Evolutionary conservation across 192 early-diverging fungal genomes (phyloP).

Genomic region (Gigaspora rosea): DNA sequence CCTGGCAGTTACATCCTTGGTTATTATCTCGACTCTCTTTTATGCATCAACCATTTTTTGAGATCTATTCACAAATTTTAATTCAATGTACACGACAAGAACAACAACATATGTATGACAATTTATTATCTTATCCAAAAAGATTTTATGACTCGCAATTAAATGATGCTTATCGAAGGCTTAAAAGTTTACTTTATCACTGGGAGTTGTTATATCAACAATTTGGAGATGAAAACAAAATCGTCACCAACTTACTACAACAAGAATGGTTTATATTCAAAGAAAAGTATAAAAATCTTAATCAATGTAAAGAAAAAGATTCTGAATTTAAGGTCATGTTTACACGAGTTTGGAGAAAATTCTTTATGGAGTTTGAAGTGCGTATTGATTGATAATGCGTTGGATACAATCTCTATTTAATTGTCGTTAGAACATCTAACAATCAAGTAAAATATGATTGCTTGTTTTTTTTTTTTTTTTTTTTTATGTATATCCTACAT

Average conservation of each 20-base stretch:
- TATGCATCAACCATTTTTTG: not conserved
- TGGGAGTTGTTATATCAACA: not conserved
- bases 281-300: not conserved
- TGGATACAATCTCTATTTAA: too few species aligned
- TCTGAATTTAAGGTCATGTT: not conserved
- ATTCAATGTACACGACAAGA: not conserved
- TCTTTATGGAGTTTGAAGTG: not conserved
- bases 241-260: not conserved
- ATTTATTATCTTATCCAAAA: not conserved
- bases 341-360: not conserved
- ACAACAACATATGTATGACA: not conserved
- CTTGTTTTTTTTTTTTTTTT: too few species aligned
- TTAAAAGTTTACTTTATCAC: not conserved
- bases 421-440: too few species aligned
- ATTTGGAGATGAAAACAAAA: not conserved
- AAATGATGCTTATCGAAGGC: not conserved
- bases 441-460: too few species aligned
- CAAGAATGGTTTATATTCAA: not conserved
- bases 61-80: not conserved
- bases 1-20: not conserved
- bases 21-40: not conserved
- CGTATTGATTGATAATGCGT: not conserved
- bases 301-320: not conserved
- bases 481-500: too few species aligned
- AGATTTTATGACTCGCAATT: not conserved